Percentiles rank a stretch among this genome's conserved stretches.
These are phyloP conservation scores for Ceriops decandra DNA, from an alignment of 345 rosid species.

Conservation along the genomic window DNA sequence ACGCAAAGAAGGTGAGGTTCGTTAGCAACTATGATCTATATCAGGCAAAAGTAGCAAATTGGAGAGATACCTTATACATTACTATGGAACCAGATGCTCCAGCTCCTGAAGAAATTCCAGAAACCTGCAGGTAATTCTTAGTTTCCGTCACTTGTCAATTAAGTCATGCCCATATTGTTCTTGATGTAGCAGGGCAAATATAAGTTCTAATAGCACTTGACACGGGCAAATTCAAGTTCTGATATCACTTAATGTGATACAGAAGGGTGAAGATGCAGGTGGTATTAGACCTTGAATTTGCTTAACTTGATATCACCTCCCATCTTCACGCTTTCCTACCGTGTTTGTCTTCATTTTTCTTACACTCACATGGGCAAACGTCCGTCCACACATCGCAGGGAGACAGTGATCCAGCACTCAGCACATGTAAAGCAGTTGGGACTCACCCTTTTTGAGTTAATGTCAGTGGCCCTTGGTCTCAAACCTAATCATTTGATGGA, in stretches of 20 bases:
- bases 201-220: no score
- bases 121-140: constrained; percentile 20
- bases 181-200: no score
- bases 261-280: no score
- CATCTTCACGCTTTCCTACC: no score
- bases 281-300: no score
- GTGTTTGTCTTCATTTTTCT: no score
- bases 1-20: constrained; percentile 12
- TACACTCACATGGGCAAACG: neutral
- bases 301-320: no score
- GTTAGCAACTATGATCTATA: constrained; percentile 20
- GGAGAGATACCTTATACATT: constrained; percentile 27
- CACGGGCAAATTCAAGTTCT: no score
- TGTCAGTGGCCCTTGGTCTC: constrained; percentile 24
- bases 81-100: constrained; percentile 17
- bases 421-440: constrained; percentile 12
- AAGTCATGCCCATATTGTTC: no score
- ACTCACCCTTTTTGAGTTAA: constrained; percentile 6
- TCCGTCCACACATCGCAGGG: constrained; percentile 14
- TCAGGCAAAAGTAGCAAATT: constrained; percentile 22
- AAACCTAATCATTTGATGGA: constrained; percentile 10
- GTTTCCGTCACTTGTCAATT: neutral
- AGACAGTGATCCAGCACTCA: constrained; percentile 11
- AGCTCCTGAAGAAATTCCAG: constrained; percentile 12
- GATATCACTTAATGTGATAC: no score